These are phyloP conservation scores for Pelargonium australe DNA, from an alignment of 441 rosid species.

Conservation along the genomic window DNA sequence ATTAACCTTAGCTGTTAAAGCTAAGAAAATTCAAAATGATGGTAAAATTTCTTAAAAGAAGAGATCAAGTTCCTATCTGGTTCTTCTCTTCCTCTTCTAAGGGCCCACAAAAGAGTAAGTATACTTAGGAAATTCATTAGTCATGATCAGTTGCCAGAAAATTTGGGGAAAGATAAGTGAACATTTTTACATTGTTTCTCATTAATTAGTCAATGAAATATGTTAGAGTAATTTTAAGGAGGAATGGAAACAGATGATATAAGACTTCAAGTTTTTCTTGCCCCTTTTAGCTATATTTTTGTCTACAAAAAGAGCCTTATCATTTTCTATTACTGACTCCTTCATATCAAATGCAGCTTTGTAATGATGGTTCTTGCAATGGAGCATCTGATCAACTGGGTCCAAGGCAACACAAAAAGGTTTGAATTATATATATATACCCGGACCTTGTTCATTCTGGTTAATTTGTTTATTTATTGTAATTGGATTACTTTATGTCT, in stretches of 20 bases:
- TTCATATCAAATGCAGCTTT: conserved; percentile 37
- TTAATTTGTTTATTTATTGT: neutral
- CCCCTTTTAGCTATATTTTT: neutral
- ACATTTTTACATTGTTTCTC: neutral
- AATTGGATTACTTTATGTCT: conserved; percentile 1
- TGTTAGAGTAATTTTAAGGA: neutral
- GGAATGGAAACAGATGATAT: no score
- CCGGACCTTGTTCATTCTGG: neutral
- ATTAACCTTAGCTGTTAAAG: neutral
- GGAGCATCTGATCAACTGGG: conserved; percentile 39
- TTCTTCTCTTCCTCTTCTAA: neutral
- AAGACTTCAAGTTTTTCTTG: neutral
- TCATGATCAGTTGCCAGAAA: neutral
- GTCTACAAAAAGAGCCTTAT: neutral
- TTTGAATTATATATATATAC: conserved; percentile 20
- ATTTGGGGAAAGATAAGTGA: neutral
- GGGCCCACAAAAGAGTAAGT: conserved; percentile 1
- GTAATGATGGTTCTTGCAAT: conserved; percentile 34
- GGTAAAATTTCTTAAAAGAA: conserved; percentile 2
- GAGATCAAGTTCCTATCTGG: neutral
- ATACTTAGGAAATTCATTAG: neutral
- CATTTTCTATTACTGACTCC: neutral
- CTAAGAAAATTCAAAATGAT: neutral
- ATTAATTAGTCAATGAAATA: conserved; percentile 1
- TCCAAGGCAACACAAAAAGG: conserved; percentile 75